Percentiles rank a stretch among this genome's conserved stretches.
phyloP scores from a whole-genome alignment of 371 early-diverging fungal species.

The Syncephalis plumigaleata region DNA sequence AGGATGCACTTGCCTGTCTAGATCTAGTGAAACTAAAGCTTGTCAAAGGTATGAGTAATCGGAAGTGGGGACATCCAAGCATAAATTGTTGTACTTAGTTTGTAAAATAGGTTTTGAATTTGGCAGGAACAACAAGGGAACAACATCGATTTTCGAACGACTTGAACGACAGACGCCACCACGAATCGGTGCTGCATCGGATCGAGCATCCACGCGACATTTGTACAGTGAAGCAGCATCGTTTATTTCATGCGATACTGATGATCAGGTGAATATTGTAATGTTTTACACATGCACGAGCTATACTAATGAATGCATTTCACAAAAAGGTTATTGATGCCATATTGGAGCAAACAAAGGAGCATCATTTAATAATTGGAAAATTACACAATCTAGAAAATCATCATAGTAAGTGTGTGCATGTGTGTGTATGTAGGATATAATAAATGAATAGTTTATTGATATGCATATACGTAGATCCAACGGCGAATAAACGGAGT shows the following conservation, averaged over 20 bases:
- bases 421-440: no score
- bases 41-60: constrained; percentile 16
- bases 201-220: constrained; percentile 11
- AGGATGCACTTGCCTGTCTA: constrained; percentile 57
- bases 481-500: no score
- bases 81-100: background rate
- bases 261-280: constrained; percentile 3
- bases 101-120: constrained; percentile 15
- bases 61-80: no score
- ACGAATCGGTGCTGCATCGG: constrained; percentile 21
- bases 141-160: constrained; percentile 29
- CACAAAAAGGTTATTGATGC: constrained; percentile 10
- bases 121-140: constrained; percentile 20
- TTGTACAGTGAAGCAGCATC: constrained; percentile 7
- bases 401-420: constrained; percentile 14
- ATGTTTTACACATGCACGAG: background rate
- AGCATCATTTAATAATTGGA: constrained; percentile 16
- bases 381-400: constrained; percentile 15
- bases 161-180: constrained; percentile 18
- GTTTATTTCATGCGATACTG: constrained; percentile 6
- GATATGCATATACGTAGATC: constrained; percentile 2
- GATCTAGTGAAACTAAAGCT: constrained; percentile 47
- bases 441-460: background rate
- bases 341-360: constrained; percentile 9
- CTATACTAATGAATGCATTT: background rate